A percentile compares a stretch with the other conserved stretches of the same genome.
Evolutionary conservation across 139 green algal species (phyloP).

Genomic region (Monoraphidium neglectum): DNA sequence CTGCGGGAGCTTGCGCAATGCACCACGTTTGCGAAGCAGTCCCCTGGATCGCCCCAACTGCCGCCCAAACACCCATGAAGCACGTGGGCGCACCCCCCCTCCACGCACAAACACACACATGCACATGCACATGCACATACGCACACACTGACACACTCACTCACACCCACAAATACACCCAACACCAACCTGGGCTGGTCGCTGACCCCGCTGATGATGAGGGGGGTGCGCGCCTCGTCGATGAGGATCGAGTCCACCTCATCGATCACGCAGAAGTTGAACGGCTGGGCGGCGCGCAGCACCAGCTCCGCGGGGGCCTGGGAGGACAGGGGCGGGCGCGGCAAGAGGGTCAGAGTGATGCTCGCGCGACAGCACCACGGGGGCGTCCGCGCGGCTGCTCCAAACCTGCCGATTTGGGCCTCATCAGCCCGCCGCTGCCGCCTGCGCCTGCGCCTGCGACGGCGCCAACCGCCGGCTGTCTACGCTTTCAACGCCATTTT

Average conservation of each 20-base stretch:
- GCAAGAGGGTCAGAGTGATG: not conserved
- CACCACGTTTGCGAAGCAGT: too few species aligned
- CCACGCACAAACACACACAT: too few species aligned
- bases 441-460: too few species aligned
- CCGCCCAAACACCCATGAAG: too few species aligned
- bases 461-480: too few species aligned
- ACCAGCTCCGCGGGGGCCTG: conserved; percentile 86
- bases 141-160: too few species aligned
- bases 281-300: conserved; percentile 68
- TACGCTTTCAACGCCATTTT: too few species aligned
- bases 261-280: conserved; percentile 97
- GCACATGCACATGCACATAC: too few species aligned
- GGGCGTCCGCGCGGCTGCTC: not conserved
- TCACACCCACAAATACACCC: not conserved
- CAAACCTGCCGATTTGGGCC: not conserved
- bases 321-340: not conserved
- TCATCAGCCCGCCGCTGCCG: not conserved
- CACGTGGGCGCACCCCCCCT: too few species aligned
- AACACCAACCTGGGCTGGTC: conserved; percentile 69
- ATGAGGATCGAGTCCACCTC: conserved; percentile 97
- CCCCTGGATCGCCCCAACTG: too few species aligned
- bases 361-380: not conserved
- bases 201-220: conserved; percentile 93
- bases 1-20: too few species aligned
- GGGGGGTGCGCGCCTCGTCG: conserved; percentile 96